Evolutionary conservation across 2,329 filamentous ascomycete species (phyloP), one percentile per base, ranked within the genome.

Genomic region (Dryadomyces quercus-mongolicae): DNA sequence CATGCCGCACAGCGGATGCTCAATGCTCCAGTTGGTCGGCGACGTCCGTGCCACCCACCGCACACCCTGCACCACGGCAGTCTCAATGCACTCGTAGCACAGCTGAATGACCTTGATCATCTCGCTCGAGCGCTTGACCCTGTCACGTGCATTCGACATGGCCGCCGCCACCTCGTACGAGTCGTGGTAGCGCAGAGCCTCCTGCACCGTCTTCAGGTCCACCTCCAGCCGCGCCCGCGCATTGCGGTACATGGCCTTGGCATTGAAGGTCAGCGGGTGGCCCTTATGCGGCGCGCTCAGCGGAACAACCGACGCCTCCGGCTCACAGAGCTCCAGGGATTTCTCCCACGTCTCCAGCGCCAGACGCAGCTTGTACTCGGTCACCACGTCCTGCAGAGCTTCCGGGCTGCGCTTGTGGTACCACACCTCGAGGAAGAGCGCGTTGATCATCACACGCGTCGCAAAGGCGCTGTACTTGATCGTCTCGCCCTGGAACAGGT

Each of bases 81-180:
- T 95, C 70, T 97, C 92, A 64, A 98, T 91, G 74, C 91, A 97
- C 70, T 94, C 89, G 70, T 93, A 97, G 73, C 93, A 97, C 70
- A 94, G 89, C 65, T 97, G 86, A 58, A 98, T 95, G 63, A 97
- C 91, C 72, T 95, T 95, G 75, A 96, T 87, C 92, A 97, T 97
- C 70, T 97, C 92, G 64, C 86, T 84, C 20, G 90, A 95, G 61
- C 93, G 86, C 79, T 93, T 93, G 61, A 98, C 91, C 68, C 88
- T 89, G 69, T 95, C 89, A 59, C 92, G 85, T 51, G 92, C 91
- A 60, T 89, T 85, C 8, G 90, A 94, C 93, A 98, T 98, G 58
- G 91, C 90, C 49, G 88, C 91, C 20, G 91, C 93, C 56, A 98
- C 92, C 69, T 98, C 93, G 65, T 95, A 97, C 1, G 91, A 88